Evolutionary conservation across 208 protist genomes (phyloP), one percentile per base, ranked within the genome.

Genomic region (Sergeia podlipaevii): DNA sequence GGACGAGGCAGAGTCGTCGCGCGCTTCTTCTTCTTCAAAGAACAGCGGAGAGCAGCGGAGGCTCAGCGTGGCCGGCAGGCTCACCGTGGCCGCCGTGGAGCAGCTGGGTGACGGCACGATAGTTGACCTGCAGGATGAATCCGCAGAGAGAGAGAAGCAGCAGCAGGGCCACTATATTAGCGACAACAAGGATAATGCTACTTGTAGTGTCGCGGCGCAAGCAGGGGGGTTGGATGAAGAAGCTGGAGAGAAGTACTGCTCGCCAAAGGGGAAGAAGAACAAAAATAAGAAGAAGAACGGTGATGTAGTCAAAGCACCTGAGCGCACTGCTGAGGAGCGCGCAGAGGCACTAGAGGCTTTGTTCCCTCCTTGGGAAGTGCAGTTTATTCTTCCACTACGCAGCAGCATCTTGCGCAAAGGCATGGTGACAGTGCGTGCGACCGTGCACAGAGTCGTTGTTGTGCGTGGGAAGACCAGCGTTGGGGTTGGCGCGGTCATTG

Each of bases 401-500:
- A 34, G 30, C 20, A 29, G 56, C 28, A 15, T 70, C 6, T 50
- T 70, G 30, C 63, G 57, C 26, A 68, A 57, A 32, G 70, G 61
- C 2, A 34, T 36, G n/a, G 50, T 61, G 2, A 29, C 34, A 20
- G 37, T 77, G 3, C 37, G 43, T 34, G 24, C 74, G 1, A 30
- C 24, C 7, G 10, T 85, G 32, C 21, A 42, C 18, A 53, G 27
- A 0, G 11, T 73, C 27, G 54, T 80, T 4, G 62, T 58, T 23
- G 37, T 27, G 11, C 46, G 51, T 18, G 56, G 64, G 3, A 39
- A 29, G 8, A 39, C 13, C 27, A 20, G 15, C 2, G 17, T 73
- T 28, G n/a, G 47, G 20, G 36, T 69, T 7, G 37, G 37, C 15
- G 44, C 70, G 21, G 47, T 80, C 13, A 38, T 93, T 28, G 80